Conservation (phyloP, 2,329 filamentous ascomycete genomes). For the Monosporascus sp. region DNA sequence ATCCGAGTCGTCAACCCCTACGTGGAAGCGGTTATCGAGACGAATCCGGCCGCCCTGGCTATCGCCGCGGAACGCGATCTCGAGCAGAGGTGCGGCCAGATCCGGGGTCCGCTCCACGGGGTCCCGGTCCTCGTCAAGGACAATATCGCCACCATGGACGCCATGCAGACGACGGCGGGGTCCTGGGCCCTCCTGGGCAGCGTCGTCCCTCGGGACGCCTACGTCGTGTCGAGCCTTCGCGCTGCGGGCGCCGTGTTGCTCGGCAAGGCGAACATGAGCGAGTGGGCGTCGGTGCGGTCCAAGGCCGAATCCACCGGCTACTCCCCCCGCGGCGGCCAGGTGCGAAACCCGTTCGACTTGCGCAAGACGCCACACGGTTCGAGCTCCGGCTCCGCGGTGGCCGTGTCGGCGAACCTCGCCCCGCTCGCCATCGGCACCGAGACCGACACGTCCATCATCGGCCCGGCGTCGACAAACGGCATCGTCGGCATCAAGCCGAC, state of each 20-base stretch:
- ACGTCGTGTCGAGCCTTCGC: conserved; percentile 55
- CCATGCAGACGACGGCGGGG: conserved; percentile 59
- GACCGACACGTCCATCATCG: conserved; percentile 59
- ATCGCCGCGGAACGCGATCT: conserved; percentile 33
- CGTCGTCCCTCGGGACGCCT: conserved; percentile 51
- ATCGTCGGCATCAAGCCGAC: conserved; percentile 65
- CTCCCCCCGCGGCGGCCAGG: conserved; percentile 61
- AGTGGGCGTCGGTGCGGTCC: conserved; percentile 62
- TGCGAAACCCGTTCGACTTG: conserved; percentile 55
- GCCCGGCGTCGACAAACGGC: conserved; percentile 48
- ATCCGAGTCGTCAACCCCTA: conserved; percentile 24
- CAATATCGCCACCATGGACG: conserved; percentile 59
- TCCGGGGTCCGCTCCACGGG: conserved; percentile 51
- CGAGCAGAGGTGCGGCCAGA: conserved; percentile 14
- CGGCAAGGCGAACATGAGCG: conserved; percentile 60
- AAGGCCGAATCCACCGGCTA: conserved; percentile 56
- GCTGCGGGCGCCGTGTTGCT: conserved; percentile 59
- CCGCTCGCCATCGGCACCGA: conserved; percentile 56
- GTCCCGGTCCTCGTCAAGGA: conserved; percentile 64
- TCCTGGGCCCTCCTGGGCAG: conserved; percentile 60
- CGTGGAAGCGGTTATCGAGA: conserved; percentile 29
- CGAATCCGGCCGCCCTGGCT: conserved; percentile 33
- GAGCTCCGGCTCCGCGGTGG: conserved; percentile 58
- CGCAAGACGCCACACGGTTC: conserved; percentile 58
- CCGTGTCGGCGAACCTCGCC: conserved; percentile 53